Evolutionary conservation across 371 early-diverging fungal genomes (phyloP).

Genomic region (Capillidium heterosporum): DNA sequence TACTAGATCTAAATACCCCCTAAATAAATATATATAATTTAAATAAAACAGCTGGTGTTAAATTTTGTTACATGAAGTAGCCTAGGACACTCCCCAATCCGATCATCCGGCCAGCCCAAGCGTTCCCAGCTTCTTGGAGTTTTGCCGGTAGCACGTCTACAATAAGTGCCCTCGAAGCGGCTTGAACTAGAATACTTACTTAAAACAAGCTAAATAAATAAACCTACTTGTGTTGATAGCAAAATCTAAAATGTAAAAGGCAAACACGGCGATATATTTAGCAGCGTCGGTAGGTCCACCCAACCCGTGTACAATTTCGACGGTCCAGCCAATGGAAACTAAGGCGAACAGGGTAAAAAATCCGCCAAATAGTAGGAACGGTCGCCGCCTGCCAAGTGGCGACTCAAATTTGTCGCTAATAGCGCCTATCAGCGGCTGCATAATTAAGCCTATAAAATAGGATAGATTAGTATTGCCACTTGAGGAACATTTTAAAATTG

Average conservation of each 20-base stretch:
- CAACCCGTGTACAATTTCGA: slow-evolving; percentile 36
- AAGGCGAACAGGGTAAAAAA: slow-evolving; percentile 40
- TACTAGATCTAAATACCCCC: slow-evolving; percentile 65
- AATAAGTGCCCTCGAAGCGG: slow-evolving; percentile 70
- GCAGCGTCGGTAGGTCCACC: slow-evolving; percentile 20
- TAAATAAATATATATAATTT: slow-evolving; percentile 4
- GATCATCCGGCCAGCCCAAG: slow-evolving; percentile 81
- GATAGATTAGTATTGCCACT: too few species aligned
- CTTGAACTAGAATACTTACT: slow-evolving; percentile 32
- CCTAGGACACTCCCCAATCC: slow-evolving; percentile 74
- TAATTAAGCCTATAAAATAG: slow-evolving; percentile 33
- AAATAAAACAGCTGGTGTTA: background rate
- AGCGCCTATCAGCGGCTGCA: slow-evolving; percentile 68
- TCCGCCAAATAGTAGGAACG: slow-evolving; percentile 51
- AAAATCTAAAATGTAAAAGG: slow-evolving; percentile 80
- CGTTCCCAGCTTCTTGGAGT: slow-evolving; percentile 68
- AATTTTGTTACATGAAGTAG: slow-evolving; percentile 42
- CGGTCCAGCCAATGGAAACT: slow-evolving; percentile 59
- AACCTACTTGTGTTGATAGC: slow-evolving; percentile 64
- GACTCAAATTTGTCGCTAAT: slow-evolving; percentile 53
- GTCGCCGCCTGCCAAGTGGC: slow-evolving; percentile 47
- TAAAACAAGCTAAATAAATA: background rate
- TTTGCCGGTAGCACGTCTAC: slow-evolving; percentile 66
- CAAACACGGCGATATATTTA: slow-evolving; percentile 40
- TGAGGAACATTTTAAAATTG: too few species aligned